Conservation (phyloP, 1,139 yeast species). For the Magnusiomyces paraingens region DNA sequence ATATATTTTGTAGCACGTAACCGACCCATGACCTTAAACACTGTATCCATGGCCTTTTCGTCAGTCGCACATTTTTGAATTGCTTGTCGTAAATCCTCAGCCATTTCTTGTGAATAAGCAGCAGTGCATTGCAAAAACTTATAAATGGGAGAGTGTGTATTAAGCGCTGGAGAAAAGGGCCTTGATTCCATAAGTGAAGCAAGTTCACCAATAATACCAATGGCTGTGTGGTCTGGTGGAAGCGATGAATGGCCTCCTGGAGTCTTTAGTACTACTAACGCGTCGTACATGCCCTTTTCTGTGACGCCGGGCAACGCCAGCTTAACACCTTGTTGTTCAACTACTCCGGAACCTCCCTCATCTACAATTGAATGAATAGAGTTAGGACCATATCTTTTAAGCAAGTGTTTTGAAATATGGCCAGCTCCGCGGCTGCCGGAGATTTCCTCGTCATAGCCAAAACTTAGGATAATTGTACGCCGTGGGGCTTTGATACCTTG, state of each 20-base stretch:
- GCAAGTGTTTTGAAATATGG: conserved; percentile 39
- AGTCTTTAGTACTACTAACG: conserved; percentile 43
- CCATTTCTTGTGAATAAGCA: conserved; percentile 32
- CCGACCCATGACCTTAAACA: conserved; percentile 12
- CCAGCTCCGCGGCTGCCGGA: conserved; percentile 56
- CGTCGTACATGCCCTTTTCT: conserved; percentile 61
- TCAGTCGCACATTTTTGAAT: conserved; percentile 15
- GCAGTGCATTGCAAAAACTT: conserved; percentile 45
- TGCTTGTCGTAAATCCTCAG: conserved; percentile 16
- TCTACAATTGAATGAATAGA: conserved; percentile 54
- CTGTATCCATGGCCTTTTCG: conserved; percentile 12
- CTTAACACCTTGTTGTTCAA: conserved; percentile 40
- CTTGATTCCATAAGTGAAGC: conserved; percentile 45
- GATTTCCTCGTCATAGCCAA: conserved; percentile 72
- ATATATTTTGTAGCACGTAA: conserved; percentile 34
- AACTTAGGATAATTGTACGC: conserved; percentile 52
- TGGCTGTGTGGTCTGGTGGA: conserved; percentile 70
- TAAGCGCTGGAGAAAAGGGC: conserved; percentile 42
- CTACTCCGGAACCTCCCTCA: conserved; percentile 48
- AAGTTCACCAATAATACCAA: conserved; percentile 58
- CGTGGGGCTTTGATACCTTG: conserved; percentile 39
- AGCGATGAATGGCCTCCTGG: conserved; percentile 70
- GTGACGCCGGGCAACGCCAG: conserved; percentile 55
- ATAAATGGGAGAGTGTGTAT: conserved; percentile 45
- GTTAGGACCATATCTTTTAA: conserved; percentile 48